Conservation (phyloP, 306 rosid genomes). For the Sicyos edulis region DNA sequence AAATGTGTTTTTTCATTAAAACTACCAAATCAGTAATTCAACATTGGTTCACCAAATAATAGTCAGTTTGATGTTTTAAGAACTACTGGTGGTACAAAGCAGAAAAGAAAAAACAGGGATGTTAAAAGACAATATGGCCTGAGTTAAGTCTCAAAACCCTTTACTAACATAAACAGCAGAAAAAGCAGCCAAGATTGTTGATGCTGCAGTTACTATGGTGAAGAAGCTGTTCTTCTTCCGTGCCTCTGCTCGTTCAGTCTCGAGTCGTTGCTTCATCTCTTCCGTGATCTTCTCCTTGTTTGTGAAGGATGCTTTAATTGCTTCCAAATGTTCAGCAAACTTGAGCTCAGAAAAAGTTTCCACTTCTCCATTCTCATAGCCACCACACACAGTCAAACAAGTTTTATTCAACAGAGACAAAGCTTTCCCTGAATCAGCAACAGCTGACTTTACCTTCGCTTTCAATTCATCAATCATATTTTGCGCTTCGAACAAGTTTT, state of each 20-base stretch:
- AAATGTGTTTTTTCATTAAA: background rate
- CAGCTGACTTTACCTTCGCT: conserved; percentile 35
- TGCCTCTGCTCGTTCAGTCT: conserved; percentile 29
- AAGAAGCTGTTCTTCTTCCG: conserved; percentile 51
- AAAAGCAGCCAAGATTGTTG: conserved; percentile 58
- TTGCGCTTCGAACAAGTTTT: conserved; percentile 30
- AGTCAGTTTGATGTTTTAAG: conserved; percentile 1
- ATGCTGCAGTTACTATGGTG: conserved; percentile 57
- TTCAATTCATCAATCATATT: conserved; percentile 32
- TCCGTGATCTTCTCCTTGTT: conserved; percentile 50
- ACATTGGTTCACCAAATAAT: background rate
- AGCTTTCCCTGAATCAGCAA: conserved; percentile 33
- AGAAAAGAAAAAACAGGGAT: background rate
- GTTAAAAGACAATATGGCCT: background rate
- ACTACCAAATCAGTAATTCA: conserved; percentile 12
- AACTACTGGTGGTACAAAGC: background rate
- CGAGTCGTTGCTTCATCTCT: conserved; percentile 49
- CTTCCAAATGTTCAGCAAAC: conserved; percentile 45
- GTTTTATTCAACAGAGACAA: conserved; percentile 54
- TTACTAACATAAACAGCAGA: conserved; percentile 56
- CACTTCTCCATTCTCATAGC: conserved; percentile 30
- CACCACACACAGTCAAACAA: conserved; percentile 30
- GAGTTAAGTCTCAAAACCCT: conserved; percentile 39
- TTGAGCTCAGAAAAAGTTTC: conserved; percentile 26
- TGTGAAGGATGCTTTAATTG: conserved; percentile 57